Conservation (phyloP, 768 basidiomycete genomes). For the Boletus rubropictus region DNA sequence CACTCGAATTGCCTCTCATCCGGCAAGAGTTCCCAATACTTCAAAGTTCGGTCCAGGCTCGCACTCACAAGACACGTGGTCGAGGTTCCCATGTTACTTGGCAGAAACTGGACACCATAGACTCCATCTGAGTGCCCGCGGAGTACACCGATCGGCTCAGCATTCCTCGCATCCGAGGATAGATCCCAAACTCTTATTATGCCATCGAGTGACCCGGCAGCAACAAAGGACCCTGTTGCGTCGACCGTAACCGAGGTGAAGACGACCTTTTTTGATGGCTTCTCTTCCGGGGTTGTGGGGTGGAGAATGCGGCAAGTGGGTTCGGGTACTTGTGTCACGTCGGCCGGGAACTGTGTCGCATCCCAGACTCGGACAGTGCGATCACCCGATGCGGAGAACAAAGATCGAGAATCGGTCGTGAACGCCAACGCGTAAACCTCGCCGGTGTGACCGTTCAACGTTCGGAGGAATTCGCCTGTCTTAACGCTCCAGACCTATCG, state of each 20-base stretch:
- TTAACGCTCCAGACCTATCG: slow-evolving; percentile 25
- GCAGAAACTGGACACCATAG: slow-evolving; percentile 29
- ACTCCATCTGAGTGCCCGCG: slow-evolving; percentile 29
- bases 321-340: slow-evolving; percentile 18
- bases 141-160: slow-evolving; percentile 19
- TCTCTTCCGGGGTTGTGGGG: slow-evolving; percentile 12
- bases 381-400: slow-evolving; percentile 36
- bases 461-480: slow-evolving; percentile 25
- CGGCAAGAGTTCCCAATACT: slow-evolving; percentile 42
- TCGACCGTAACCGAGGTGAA: slow-evolving; percentile 30
- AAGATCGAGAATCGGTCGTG: slow-evolving; percentile 28
- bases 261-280: slow-evolving; percentile 20
- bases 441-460: slow-evolving; percentile 29
- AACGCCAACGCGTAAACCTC: slow-evolving; percentile 35
- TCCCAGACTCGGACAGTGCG: slow-evolving; percentile 33
- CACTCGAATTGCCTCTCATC: slow-evolving; percentile 25
- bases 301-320: slow-evolving; percentile 17
- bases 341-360: slow-evolving; percentile 20
- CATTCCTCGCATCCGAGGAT: slow-evolving; percentile 30
- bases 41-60: slow-evolving; percentile 29
- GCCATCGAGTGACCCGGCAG: slow-evolving; percentile 49
- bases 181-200: slow-evolving; percentile 49
- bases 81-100: slow-evolving; percentile 17
- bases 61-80: slow-evolving; percentile 28
- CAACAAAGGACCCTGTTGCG: slow-evolving; percentile 37